phyloP scores from a whole-genome alignment of 352 stramenopile species.

The Globisporangium polare region DNA sequence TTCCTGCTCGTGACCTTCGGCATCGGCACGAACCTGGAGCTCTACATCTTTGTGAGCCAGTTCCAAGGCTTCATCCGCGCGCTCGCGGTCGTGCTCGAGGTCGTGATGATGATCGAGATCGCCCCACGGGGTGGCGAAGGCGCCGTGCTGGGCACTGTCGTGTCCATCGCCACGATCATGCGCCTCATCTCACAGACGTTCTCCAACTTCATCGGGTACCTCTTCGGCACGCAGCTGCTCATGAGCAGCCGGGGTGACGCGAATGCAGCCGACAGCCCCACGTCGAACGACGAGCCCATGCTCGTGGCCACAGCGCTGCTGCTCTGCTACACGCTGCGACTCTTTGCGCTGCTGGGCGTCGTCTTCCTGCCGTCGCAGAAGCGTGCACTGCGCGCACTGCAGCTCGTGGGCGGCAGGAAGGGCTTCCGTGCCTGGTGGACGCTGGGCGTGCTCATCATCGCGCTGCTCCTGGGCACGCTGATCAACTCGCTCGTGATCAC shows the following conservation, averaged over 20 bases:
- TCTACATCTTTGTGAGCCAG: slow-evolving; percentile 35
- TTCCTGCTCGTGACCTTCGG: slow-evolving; percentile 25
- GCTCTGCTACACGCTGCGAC: slow-evolving; percentile 21
- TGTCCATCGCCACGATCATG: slow-evolving; percentile 40
- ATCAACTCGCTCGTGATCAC: slow-evolving; percentile 26
- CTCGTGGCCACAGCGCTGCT: slow-evolving; percentile 29
- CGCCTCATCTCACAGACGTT: slow-evolving; percentile 24
- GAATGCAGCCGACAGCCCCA: not conserved
- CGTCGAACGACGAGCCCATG: slow-evolving; percentile 17
- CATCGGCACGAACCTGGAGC: slow-evolving; percentile 18
- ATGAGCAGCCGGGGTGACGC: slow-evolving; percentile 7
- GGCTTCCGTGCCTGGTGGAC: slow-evolving; percentile 22
- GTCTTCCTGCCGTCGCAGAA: slow-evolving; percentile 23
- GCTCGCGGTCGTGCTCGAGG: slow-evolving; percentile 29
- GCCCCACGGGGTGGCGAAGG: slow-evolving; percentile 39
- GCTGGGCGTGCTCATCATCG: slow-evolving; percentile 16
- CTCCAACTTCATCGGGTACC: slow-evolving; percentile 18
- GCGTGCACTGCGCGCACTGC: slow-evolving; percentile 10
- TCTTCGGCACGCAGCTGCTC: slow-evolving; percentile 18
- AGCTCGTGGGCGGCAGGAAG: slow-evolving; percentile 8
- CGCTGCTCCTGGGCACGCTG: slow-evolving; percentile 16
- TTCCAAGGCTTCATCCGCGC: slow-evolving; percentile 36
- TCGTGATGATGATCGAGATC: slow-evolving; percentile 41
- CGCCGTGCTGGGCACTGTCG: slow-evolving; percentile 36
- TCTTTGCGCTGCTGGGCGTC: slow-evolving; percentile 24